Percentiles rank a stretch among this genome's conserved stretches.
Evolutionary conservation across 2,329 filamentous ascomycete species (phyloP).

Genomic region (Neonectria magnoliae): DNA sequence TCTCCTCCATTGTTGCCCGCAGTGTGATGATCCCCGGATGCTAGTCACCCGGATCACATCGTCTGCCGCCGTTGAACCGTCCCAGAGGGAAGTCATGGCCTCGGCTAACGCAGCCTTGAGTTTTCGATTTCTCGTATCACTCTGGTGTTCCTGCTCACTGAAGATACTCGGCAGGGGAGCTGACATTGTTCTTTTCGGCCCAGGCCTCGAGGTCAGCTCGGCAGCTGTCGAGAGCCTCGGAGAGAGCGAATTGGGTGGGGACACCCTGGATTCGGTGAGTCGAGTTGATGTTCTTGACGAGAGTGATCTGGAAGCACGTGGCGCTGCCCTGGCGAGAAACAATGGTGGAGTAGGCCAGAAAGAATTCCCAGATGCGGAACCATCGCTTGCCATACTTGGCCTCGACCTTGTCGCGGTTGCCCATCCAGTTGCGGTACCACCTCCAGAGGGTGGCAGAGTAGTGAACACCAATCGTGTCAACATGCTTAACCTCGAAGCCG

Average conservation of each 20-base stretch:
- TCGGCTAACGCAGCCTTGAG: conserved; percentile 2
- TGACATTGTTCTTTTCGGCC: conserved; percentile 51
- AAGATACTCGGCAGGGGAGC: conserved; percentile 45
- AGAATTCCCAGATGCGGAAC: conserved; percentile 97
- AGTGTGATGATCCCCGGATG: conserved; percentile 3
- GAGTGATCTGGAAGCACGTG: conserved; percentile 87
- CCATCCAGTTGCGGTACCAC: conserved; percentile 99
- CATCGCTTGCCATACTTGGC: conserved; percentile 95
- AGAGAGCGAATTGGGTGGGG: conserved; percentile 73
- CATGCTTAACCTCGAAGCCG: conserved; percentile 79
- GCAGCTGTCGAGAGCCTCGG: conserved; percentile 64
- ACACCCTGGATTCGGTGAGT: conserved; percentile 86
- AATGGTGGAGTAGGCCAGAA: conserved; percentile 88
- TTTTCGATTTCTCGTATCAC: neutral
- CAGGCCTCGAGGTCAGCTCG: conserved; percentile 48
- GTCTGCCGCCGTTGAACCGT: conserved; percentile 16
- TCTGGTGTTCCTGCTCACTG: conserved; percentile 3
- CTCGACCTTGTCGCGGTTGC: conserved; percentile 89
- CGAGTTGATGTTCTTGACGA: conserved; percentile 94
- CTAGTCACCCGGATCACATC: conserved; percentile 7
- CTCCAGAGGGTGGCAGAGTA: conserved; percentile 97
- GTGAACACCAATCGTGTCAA: conserved; percentile 96
- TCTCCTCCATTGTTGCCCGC: conserved; percentile 18
- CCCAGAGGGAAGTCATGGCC: conserved; percentile 6
- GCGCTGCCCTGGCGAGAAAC: conserved; percentile 85